phyloP scores from a whole-genome alignment of 495 filamentous ascomycete species.

The Neurospora hispaniola region DNA sequence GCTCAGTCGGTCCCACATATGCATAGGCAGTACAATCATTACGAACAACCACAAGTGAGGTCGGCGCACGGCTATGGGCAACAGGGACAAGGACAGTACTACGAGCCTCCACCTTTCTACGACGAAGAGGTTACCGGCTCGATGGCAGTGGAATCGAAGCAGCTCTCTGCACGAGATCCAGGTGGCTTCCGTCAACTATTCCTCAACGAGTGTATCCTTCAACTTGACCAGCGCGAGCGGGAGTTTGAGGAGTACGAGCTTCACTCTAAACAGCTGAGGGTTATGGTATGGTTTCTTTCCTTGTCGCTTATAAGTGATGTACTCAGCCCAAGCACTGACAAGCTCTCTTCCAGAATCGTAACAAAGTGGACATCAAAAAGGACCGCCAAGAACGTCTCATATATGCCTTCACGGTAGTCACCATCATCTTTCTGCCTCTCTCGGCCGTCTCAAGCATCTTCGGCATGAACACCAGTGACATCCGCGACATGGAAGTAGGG shows the following conservation, averaged over 20 bases:
- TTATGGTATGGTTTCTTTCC: slow-evolving; percentile 10
- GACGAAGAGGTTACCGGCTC: not conserved
- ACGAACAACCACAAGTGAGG: not conserved
- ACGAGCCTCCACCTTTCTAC: not conserved
- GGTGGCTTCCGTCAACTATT: slow-evolving; percentile 21
- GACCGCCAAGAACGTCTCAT: slow-evolving; percentile 39
- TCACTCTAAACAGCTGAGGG: slow-evolving; percentile 6
- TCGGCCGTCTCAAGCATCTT: slow-evolving; percentile 53
- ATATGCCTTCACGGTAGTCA: slow-evolving; percentile 51
- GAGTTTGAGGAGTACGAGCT: slow-evolving; percentile 9
- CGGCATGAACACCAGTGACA: slow-evolving; percentile 47
- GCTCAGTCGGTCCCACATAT: not conserved
- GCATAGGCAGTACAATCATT: not conserved
- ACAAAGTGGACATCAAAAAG: slow-evolving; percentile 28
- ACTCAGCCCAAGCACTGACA: not conserved
- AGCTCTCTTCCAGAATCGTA: slow-evolving; percentile 15
- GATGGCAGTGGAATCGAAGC: slow-evolving; percentile 7
- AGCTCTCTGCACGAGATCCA: slow-evolving; percentile 16
- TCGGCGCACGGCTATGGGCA: not conserved
- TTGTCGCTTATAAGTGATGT: not conserved
- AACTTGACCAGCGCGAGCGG: slow-evolving; percentile 4
- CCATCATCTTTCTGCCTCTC: slow-evolving; percentile 51
- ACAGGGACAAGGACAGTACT: not conserved
- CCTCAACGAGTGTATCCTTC: slow-evolving; percentile 16
- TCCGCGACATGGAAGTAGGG: slow-evolving; percentile 35